Evolutionary conservation across 768 basidiomycete species (phyloP).

Genomic region (Pilatotrama ljubarskyi): DNA sequence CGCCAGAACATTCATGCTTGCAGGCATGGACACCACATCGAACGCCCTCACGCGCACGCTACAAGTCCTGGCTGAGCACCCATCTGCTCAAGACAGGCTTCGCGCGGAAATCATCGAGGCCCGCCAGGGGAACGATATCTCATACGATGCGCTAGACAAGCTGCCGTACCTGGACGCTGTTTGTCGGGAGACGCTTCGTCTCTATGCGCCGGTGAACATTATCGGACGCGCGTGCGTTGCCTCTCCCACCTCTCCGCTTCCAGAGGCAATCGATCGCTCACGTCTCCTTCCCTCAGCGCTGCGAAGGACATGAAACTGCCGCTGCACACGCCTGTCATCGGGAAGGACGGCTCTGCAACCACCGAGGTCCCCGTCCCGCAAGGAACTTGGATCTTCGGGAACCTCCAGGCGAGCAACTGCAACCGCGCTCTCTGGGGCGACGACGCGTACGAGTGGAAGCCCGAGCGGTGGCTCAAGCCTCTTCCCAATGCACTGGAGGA

Average conservation of each 20-base stretch:
- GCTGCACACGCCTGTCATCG: conserved; percentile 13
- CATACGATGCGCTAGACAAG: conserved; percentile 17
- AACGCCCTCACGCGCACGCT: conserved; percentile 24
- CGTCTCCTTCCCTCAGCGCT: background rate
- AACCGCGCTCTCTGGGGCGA: conserved; percentile 45
- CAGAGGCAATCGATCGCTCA: too few species aligned
- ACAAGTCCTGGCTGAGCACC: conserved; percentile 29
- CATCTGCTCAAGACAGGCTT: conserved; percentile 36
- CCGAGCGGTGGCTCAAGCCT: conserved; percentile 43
- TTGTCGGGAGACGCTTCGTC: conserved; percentile 56
- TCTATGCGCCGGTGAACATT: conserved; percentile 34
- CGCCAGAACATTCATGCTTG: conserved; percentile 23
- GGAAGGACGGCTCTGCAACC: conserved; percentile 13
- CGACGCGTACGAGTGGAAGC: conserved; percentile 43
- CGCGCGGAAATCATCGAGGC: conserved; percentile 23
- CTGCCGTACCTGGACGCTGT: conserved; percentile 66
- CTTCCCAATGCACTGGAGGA: conserved; percentile 11
- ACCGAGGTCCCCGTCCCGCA: conserved; percentile 35
- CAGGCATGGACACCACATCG: conserved; percentile 30
- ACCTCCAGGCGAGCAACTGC: conserved; percentile 42
- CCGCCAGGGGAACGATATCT: conserved; percentile 34
- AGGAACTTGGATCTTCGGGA: conserved; percentile 39
- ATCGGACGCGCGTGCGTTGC: conserved; percentile 6
- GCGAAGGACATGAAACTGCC: conserved; percentile 36
- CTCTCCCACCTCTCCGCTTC: background rate